Evolutionary conservation across 1,139 yeast species (phyloP), one percentile per base, ranked within the genome.

Genomic region (Arxiozyma telluris): DNA sequence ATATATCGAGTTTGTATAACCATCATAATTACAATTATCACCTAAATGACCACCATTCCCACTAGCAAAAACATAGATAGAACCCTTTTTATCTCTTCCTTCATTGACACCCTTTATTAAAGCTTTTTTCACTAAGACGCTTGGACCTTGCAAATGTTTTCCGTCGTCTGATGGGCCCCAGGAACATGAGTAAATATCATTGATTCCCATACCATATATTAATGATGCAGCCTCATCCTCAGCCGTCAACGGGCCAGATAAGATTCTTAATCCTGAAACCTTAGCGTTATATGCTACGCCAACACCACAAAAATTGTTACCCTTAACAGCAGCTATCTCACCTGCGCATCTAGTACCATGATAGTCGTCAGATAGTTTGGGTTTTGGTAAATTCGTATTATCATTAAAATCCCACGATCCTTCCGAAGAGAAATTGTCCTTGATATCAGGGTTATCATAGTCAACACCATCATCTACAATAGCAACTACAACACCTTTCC

Each of bases 101-200:
- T 86, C 82, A 59, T 80, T 83, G n/a, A 89, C 77, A 52, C 97
- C 97, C 64, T 84, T 84, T 22, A 87, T 69, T 71, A 94, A 78
- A 0, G 98, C 96, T 59, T 87, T 82, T 62, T 81, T 80, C 12
- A 93, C 96, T 41, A 91, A 64, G 42, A 73, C 67, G 27, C 89
- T 88, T 0, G 98, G 98, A 6, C 81, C 95, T 50, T 88, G 89
- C 76, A 93, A 80, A 0, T 96, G 81, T 57, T 70, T 76, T 0
- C 98, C 99, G 68, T 91, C 87, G 69, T 94, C 99, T 1, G 91
- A 80, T 1, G 99, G 99, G 1, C 99, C 99, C 99, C 99, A 94
- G 4, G 96, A 89, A 70, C 99, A 94, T 3, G 96, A 88, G 69
- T 89, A 94, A 44, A 94, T 93, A 69, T 91, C 96, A 67, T 93